Evolutionary conservation across 2,329 filamentous ascomycete genomes (phyloP).

Genomic region (Sarocladium brachiariae): DNA sequence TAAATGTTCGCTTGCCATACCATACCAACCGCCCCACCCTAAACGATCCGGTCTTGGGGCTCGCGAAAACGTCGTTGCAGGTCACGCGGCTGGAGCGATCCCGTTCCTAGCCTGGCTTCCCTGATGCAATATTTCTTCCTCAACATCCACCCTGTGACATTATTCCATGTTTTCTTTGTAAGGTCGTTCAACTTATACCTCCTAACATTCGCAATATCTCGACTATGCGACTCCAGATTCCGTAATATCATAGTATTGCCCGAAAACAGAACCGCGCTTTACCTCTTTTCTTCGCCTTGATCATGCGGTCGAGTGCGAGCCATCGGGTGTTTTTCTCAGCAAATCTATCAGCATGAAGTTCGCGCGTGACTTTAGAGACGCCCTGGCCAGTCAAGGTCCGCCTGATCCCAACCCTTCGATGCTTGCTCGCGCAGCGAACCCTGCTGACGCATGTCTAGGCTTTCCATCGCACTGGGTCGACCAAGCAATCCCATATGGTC

Average conservation of each 20-base stretch:
- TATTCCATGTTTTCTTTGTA: neutral
- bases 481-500: slow-evolving; percentile 73
- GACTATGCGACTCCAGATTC: too few relatives aligned
- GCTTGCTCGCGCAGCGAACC: neutral
- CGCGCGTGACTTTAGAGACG: slow-evolving; percentile 67
- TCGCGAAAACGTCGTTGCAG: neutral
- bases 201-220: too few relatives aligned
- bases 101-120: neutral
- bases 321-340: neutral
- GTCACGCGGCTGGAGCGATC: neutral
- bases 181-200: too few relatives aligned
- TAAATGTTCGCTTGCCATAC: too few relatives aligned
- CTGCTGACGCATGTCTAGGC: slow-evolving; percentile 28
- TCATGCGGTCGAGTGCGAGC: slow-evolving; percentile 4
- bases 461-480: slow-evolving; percentile 69
- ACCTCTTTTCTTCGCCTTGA: neutral
- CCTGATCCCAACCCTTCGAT: neutral
- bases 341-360: slow-evolving; percentile 66
- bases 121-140: neutral
- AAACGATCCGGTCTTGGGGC: neutral
- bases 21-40: neutral
- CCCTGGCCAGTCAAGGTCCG: slow-evolving; percentile 54
- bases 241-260: too few relatives aligned
- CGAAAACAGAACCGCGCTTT: too few relatives aligned
- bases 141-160: neutral